These are phyloP conservation scores for Crucihimalaya himalaica DNA, from an alignment of 345 rosid genomes.

Conservation along the genomic window DNA sequence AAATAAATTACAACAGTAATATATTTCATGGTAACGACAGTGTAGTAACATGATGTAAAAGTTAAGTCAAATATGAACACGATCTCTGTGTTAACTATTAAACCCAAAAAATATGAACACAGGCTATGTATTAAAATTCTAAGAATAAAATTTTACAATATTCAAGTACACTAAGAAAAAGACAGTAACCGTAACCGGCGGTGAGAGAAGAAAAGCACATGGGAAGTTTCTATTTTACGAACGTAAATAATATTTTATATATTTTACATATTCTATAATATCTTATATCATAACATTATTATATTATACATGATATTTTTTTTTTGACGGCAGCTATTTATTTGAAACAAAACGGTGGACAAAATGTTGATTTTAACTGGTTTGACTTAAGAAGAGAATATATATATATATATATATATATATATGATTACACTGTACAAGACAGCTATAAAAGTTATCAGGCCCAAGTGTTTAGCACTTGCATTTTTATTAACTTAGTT, in stretches of 20 bases:
- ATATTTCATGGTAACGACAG: neutral
- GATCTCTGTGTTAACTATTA: neutral
- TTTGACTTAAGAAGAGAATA: conserved; percentile 18
- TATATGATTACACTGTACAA: neutral
- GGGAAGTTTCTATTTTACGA: conserved; percentile 20
- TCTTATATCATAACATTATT: neutral
- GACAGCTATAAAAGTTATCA: conserved; percentile 22
- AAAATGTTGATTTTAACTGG: conserved; percentile 12
- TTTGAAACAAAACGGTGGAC: conserved; percentile 26
- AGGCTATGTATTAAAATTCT: neutral
- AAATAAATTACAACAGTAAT: neutral
- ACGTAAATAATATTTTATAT: neutral
- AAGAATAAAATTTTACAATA: neutral
- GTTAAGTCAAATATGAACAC: neutral
- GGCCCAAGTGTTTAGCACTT: conserved; percentile 29
- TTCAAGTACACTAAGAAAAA: conserved; percentile 8
- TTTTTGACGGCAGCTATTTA: neutral
- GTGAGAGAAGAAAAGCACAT: conserved; percentile 26
- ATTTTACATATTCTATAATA: neutral
- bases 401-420: neutral
- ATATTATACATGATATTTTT: neutral
- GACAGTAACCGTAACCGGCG: conserved; percentile 28
- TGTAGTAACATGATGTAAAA: neutral
- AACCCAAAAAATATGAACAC: neutral
- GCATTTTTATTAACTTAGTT: neutral